Base-by-base conservation (phyloP, 495 filamentous ascomycete genomes). In the Penicillium cataractarum region DNA sequence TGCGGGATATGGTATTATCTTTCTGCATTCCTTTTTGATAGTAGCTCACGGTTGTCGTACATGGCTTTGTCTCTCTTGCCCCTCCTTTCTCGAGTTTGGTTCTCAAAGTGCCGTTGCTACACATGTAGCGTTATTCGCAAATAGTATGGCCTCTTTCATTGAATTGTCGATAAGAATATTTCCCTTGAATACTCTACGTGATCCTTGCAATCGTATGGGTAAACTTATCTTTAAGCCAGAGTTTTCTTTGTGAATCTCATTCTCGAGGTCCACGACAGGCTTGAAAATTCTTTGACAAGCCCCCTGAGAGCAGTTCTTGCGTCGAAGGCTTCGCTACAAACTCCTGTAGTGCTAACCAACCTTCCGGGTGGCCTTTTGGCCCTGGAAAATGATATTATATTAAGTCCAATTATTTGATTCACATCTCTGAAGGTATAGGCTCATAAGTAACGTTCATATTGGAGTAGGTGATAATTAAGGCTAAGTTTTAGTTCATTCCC, bases 1-100 rank as follows among this genome's bases (percentile, higher is more conserved):
- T 27, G 12, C 19, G 59, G 32, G 54, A 58, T 33, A 24, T 13
- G 59, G 24, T 46, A 22, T 39, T 46, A 19, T 21, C 37, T 50
- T 5, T n/a, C 27, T 24, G 9, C 22, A 29, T 55, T 51, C 42
- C 42, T 46, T 46, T 24, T 22, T 5, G 42, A 46, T 22, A 12
- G 42, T 46, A 46, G 8, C 42, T 46, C 3, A 46, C 24, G 19
- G 42, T 9, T 46, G 42, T 46, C 42, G 42, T 46, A 46, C 42
- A 46, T 46, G 24, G 42, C 62, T 19, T 42, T 42, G 7, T 17
- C 50, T 37, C 32, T 46, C 29, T 61, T 56, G 29, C 5, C 21
- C 37, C 24, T 49, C 31, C 44, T 53, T 32, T 21, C 1, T 44
- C 26, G 49, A 8, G 5, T 21, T 21, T 6, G 26, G 26, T 52